These are phyloP conservation scores for Penicillium sp. DNA, from an alignment of 2,329 filamentous ascomycete genomes.

Conservation along the genomic window DNA sequence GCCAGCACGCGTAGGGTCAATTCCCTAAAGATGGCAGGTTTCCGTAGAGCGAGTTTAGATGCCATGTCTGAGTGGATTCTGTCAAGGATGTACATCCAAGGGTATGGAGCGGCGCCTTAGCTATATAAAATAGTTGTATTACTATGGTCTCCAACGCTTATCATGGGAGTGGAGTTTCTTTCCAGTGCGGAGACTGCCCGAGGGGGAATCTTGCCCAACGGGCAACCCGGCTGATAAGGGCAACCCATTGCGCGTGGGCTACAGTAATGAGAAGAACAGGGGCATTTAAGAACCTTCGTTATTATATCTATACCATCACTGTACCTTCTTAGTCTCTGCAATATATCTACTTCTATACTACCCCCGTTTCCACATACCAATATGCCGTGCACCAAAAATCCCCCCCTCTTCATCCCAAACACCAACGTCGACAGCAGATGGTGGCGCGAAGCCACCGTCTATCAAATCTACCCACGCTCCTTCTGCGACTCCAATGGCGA, in stretches of 20 bases:
- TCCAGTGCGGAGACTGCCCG: neutral
- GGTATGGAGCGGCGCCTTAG: too few relatives aligned
- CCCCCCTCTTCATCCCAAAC: neutral
- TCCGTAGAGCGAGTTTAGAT: neutral
- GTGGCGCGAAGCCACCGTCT: constrained; percentile 44
- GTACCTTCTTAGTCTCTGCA: too few relatives aligned
- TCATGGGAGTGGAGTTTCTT: neutral
- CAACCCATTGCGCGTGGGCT: neutral
- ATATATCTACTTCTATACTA: too few relatives aligned
- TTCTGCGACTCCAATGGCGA: constrained; percentile 56
- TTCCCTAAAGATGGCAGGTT: neutral
- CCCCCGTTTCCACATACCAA: too few relatives aligned
- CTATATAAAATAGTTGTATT: neutral
- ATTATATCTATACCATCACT: too few relatives aligned
- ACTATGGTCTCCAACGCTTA: neutral
- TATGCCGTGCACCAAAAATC: neutral
- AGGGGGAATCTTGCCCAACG: too few relatives aligned
- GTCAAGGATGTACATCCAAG: too few relatives aligned
- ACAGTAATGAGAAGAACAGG: neutral
- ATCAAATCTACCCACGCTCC: constrained; percentile 60
- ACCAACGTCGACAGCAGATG: constrained; percentile 10
- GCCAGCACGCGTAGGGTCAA: neutral
- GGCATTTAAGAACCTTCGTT: neutral
- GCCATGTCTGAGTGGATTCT: too few relatives aligned
- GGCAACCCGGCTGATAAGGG: neutral